Conservation (phyloP, 2,329 filamentous ascomycete genomes). For the Camptophora hylomeconis region DNA sequence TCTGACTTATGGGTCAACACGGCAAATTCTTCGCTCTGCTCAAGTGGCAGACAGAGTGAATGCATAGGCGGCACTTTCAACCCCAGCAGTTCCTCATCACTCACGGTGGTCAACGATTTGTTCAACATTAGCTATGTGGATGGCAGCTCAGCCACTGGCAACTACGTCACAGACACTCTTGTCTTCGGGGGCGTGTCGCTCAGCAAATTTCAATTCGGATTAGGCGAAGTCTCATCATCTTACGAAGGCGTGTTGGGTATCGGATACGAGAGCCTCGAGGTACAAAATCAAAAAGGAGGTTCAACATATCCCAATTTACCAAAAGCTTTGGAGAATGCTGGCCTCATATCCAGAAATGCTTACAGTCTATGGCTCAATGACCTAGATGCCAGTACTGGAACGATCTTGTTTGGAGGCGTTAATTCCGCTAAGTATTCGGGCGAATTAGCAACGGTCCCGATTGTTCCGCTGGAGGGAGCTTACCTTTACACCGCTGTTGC, state of each 20-base stretch:
- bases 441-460: conserved; percentile 51
- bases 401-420: conserved; percentile 62
- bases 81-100: conserved; percentile 62
- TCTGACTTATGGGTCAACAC: conserved; percentile 57
- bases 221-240: conserved; percentile 44
- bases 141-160: conserved; percentile 60
- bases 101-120: conserved; percentile 55
- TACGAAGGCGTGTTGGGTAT: conserved; percentile 70
- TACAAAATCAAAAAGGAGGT: conserved; percentile 41
- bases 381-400: conserved; percentile 50
- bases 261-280: conserved; percentile 70
- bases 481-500: conserved; percentile 57
- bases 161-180: conserved; percentile 64
- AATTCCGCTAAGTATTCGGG: conserved; percentile 54
- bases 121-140: conserved; percentile 88
- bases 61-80: conserved; percentile 55
- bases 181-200: conserved; percentile 37
- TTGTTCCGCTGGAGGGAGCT: conserved; percentile 40
- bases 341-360: conserved; percentile 50
- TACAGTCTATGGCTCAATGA: conserved; percentile 70
- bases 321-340: conserved; percentile 46
- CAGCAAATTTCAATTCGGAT: conserved; percentile 43
- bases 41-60: conserved; percentile 28
- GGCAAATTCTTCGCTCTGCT: conserved; percentile 47
- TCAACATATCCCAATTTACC: conserved; percentile 56